These are phyloP conservation scores for Ascochyta rabiei DNA, from an alignment of 2,329 filamentous ascomycete genomes.

Conservation along the genomic window DNA sequence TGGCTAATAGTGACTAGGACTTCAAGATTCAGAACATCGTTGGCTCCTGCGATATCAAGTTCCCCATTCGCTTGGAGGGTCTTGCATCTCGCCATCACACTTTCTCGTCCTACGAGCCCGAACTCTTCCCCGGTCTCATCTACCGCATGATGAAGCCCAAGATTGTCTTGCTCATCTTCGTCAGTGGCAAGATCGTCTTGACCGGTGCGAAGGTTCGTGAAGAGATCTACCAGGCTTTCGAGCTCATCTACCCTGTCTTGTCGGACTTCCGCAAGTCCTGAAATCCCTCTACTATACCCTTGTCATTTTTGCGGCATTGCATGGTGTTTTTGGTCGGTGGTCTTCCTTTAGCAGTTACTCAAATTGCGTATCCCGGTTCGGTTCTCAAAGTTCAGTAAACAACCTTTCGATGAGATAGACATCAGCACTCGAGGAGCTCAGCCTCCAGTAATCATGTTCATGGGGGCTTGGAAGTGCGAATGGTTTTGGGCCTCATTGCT, in stretches of 20 bases:
- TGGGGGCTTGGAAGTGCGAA: slow-evolving; percentile 25
- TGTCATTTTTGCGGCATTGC: slow-evolving; percentile 48
- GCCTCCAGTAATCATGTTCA: slow-evolving; percentile 38
- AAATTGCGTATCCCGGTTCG: slow-evolving; percentile 24
- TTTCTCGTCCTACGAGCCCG: slow-evolving; percentile 93
- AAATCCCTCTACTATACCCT: slow-evolving; percentile 37
- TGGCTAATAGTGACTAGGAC: slow-evolving; percentile 57
- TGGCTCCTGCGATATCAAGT: slow-evolving; percentile 98
- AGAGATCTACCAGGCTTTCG: slow-evolving; percentile 70
- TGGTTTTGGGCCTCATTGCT: slow-evolving; percentile 28
- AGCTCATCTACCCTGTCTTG: slow-evolving; percentile 40
- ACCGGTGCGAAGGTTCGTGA: slow-evolving; percentile 97
- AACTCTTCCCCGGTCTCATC: slow-evolving; percentile 98
- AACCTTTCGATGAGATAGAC: slow-evolving; percentile 38
- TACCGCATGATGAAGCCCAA: slow-evolving; percentile 99
- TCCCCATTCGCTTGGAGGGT: slow-evolving; percentile 95
- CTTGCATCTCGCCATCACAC: slow-evolving; percentile 97
- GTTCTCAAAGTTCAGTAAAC: slow-evolving; percentile 39
- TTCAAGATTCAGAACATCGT: slow-evolving; percentile 99
- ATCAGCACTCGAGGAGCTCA: slow-evolving; percentile 37
- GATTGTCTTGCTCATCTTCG: slow-evolving; percentile 97
- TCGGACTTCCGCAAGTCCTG: slow-evolving; percentile 68
- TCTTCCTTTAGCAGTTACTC: slow-evolving; percentile 22
- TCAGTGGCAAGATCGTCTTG: slow-evolving; percentile 96
- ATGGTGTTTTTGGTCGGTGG: slow-evolving; percentile 43